Base-by-base conservation (phyloP, 139 green algal species). In the Mychonastes homosphaera region DNA sequence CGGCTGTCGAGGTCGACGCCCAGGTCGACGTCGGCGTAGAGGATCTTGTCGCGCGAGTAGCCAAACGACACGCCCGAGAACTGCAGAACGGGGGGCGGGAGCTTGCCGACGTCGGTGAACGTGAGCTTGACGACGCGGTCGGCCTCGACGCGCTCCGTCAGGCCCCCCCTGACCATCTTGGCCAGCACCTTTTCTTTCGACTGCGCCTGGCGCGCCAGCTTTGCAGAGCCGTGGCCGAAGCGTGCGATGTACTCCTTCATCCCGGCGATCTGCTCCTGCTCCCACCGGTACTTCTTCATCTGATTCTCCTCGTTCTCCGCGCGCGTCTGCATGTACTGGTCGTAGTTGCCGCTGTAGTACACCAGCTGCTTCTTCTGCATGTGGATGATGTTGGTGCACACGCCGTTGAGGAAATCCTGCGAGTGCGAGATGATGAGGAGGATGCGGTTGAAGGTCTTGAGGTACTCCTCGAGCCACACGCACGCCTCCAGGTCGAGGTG, bases 301-400 rank as follows among this genome's bases (percentile, higher is more conserved):
- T 98, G 91, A 59, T 90, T 90, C 57, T 92, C 84, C 73, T 97
- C 91, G 38, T 87, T 63, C 70, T 98, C 90, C 5, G 67, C 57
- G 9, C 85, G 66, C 3, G 89, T 95, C 58, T 82, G 75, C 12
- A 88, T 58, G 63, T 89, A 98, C 28, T 77, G 79, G 79, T 97
- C 89, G 60, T 92, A 95, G 70, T 95, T 80, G 58, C 86, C 86
- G 32, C 73, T 69, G 75, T 95, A 97, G 55, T 84, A 86, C n/a
- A 77, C 84, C 35, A 98, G 78, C 81, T 89, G 76, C 73, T 91
- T 89, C 53, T 91, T 74, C 34, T 87, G 81, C 73, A 97, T 83
- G 65, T 87, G 83, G 39, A 97, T 89, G 71, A 95, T 96, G 79
- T 97, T 91, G 57, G 91, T 97, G 75, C 87, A 96, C 24, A 98